phyloP scores from a whole-genome alignment of 345 rosid genomes.

The Salix dunnii region DNA sequence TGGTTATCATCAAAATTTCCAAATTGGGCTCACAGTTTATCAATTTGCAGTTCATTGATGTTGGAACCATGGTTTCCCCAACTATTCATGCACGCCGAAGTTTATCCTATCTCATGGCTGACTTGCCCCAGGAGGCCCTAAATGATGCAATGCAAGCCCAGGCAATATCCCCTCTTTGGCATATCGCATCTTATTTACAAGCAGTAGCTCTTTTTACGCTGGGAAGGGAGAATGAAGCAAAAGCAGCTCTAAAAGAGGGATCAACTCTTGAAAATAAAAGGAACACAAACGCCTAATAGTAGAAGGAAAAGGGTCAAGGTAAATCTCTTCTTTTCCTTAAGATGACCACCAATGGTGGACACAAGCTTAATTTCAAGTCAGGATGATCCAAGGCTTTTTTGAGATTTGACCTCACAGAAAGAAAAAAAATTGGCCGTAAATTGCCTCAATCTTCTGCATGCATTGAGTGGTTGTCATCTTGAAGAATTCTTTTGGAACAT shows the following conservation, averaged over 20 bases:
- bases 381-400: constrained; percentile 6
- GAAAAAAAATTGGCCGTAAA: background rate
- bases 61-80: constrained; percentile 73
- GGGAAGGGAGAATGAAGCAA: constrained; percentile 73
- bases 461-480: constrained; percentile 22
- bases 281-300: constrained; percentile 25
- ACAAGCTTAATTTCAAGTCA: constrained; percentile 12
- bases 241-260: constrained; percentile 63
- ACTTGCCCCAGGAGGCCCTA: constrained; percentile 69
- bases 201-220: constrained; percentile 55
- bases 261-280: constrained; percentile 56
- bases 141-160: constrained; percentile 74
- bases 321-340: constrained; percentile 12
- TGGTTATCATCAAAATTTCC: background rate
- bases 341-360: constrained; percentile 14
- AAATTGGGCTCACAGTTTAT: constrained; percentile 12
- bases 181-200: constrained; percentile 72
- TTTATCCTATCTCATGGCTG: constrained; percentile 60
- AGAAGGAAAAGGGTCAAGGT: background rate
- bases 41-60: constrained; percentile 60
- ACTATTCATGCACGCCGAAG: constrained; percentile 74
- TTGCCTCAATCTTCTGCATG: constrained; percentile 2
- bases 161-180: constrained; percentile 71
- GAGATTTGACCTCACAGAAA: constrained; percentile 11
- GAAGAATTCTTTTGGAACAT: constrained; percentile 27